These are phyloP conservation scores for Parsonsia alboflavescens DNA, from an alignment of 257 asterid species.

Conservation along the genomic window DNA sequence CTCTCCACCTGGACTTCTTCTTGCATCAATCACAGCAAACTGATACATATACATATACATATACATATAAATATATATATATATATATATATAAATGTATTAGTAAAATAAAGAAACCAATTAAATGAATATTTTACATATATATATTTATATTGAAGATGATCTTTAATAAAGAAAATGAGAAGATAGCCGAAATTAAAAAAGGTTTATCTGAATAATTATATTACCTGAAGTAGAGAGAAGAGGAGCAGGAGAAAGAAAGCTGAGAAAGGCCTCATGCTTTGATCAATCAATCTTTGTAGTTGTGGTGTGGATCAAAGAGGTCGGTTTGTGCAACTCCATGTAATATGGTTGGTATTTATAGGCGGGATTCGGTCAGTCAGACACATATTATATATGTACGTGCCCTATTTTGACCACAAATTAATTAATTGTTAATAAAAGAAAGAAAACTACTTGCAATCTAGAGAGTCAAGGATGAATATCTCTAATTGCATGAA, in stretches of 20 bases:
- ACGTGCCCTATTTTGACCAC: conserved; percentile 1
- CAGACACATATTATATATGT: too few species aligned
- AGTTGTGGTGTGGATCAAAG: not conserved
- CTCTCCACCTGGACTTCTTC: conserved; percentile 37
- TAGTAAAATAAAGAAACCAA: not conserved
- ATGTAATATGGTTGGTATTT: conserved; percentile 3
- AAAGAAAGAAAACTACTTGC: not conserved
- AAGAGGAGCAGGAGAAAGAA: conserved; percentile 5
- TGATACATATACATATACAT: conserved; percentile 7
- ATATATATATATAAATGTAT: not conserved
- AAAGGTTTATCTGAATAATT: not conserved
- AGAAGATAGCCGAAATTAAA: not conserved
- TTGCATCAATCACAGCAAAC: conserved; percentile 16
- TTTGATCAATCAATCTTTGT: not conserved
- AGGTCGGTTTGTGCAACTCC: not conserved
- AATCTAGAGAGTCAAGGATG: not conserved
- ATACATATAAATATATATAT: too few species aligned
- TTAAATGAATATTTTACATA: not conserved
- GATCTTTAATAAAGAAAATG: not conserved
- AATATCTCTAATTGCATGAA: not conserved
- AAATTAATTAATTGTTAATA: not conserved
- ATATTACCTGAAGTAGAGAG: conserved; percentile 19
- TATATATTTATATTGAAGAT: not conserved
- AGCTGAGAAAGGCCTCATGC: conserved; percentile 14
- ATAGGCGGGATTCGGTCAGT: too few species aligned